Percentiles rank a stretch among this genome's conserved stretches.
Conservation (phyloP, 345 rosid genomes). For the Turritis glabra region DNA sequence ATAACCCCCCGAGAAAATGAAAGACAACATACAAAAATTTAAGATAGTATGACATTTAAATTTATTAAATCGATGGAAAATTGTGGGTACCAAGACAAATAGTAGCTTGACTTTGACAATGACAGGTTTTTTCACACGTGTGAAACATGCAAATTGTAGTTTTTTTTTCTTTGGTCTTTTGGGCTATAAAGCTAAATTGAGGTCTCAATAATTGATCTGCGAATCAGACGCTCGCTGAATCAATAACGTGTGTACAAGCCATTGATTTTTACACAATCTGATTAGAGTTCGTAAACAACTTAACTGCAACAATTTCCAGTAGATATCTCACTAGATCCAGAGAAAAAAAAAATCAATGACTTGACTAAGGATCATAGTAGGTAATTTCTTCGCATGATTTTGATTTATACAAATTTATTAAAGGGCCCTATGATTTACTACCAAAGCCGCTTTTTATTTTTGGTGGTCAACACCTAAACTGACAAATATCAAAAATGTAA, state of each 20-base stretch:
- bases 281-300: background rate
- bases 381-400: background rate
- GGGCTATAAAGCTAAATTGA: background rate
- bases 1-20: background rate
- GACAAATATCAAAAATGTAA: constrained; percentile 14
- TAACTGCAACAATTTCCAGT: background rate
- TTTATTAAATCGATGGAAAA: background rate
- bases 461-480: constrained; percentile 14
- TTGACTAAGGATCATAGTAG: background rate
- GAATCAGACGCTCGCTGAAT: background rate
- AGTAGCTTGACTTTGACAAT: background rate
- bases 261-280: background rate
- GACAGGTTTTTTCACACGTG: background rate
- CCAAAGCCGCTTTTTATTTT: background rate
- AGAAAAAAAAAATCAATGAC: background rate
- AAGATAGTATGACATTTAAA: background rate
- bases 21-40: background rate
- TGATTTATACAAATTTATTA: background rate
- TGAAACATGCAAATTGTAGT: background rate
- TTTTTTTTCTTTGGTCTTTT: background rate
- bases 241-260: background rate
- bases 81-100: background rate
- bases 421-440: background rate
- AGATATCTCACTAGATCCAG: no score
- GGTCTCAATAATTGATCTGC: background rate